Conservation (phyloP, 495 filamentous ascomycete species). For the Xylaria venustula region DNA sequence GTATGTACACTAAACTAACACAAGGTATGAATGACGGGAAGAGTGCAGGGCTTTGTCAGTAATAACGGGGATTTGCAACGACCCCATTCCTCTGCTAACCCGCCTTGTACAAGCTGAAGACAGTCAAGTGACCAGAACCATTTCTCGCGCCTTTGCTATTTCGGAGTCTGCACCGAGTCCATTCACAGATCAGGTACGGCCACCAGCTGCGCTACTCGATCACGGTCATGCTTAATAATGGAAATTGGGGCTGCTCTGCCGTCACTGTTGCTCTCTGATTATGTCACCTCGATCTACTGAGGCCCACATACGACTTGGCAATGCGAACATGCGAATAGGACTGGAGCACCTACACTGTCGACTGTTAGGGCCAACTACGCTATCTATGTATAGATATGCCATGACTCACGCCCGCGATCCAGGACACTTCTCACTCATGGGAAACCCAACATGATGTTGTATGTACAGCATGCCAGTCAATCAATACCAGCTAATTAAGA, state of each 20-base stretch:
- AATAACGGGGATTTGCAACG: too few relatives aligned
- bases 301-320: too few relatives aligned
- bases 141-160: neutral
- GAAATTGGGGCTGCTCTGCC: too few relatives aligned
- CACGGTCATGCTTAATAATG: neutral
- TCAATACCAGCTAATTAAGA: neutral
- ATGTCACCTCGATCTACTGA: too few relatives aligned
- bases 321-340: too few relatives aligned
- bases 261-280: too few relatives aligned
- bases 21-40: too few relatives aligned
- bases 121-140: neutral
- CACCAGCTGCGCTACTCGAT: neutral
- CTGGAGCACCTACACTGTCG: neutral
- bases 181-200: neutral
- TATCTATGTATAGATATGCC: neutral
- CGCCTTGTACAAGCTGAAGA: neutral
- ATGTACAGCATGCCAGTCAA: neutral
- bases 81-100: neutral
- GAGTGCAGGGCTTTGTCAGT: too few relatives aligned
- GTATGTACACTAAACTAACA: too few relatives aligned
- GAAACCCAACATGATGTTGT: too few relatives aligned
- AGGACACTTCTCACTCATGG: too few relatives aligned
- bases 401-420: neutral
- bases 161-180: neutral
- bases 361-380: neutral